Evolutionary conservation across 768 basidiomycete genomes (phyloP).

Genomic region (Clitopilus hobsonii): DNA sequence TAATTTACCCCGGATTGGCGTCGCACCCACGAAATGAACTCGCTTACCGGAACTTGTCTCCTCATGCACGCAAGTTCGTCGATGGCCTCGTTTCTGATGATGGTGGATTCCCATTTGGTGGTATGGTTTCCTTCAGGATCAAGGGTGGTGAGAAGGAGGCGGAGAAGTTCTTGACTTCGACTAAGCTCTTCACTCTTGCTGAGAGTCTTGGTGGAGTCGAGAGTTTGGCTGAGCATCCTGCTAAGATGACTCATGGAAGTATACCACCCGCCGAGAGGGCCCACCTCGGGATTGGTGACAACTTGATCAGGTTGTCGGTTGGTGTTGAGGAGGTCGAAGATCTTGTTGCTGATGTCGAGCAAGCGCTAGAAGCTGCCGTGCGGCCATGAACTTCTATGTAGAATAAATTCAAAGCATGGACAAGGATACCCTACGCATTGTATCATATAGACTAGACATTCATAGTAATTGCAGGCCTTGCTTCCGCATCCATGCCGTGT

Average conservation of each 20-base stretch:
- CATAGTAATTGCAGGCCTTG: not conserved
- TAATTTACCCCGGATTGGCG: slow-evolving; percentile 82
- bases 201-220: slow-evolving; percentile 93
- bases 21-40: slow-evolving; percentile 61
- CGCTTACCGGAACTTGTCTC: slow-evolving; percentile 58
- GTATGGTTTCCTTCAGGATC: slow-evolving; percentile 83
- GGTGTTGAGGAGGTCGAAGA: slow-evolving; percentile 90
- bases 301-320: slow-evolving; percentile 75
- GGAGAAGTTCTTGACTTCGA: slow-evolving; percentile 60
- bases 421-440: not conserved
- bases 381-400: not conserved
- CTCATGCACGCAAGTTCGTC: slow-evolving; percentile 67
- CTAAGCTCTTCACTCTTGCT: slow-evolving; percentile 73
- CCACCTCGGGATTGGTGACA: slow-evolving; percentile 70
- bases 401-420: not conserved
- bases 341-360: slow-evolving; percentile 64
- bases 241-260: slow-evolving; percentile 83
- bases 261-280: slow-evolving; percentile 67
- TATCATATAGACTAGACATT: not conserved
- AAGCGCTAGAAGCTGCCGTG: slow-evolving; percentile 50
- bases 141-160: slow-evolving; percentile 54
- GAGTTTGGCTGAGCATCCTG: slow-evolving; percentile 83
- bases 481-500: too few relatives aligned
- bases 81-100: slow-evolving; percentile 23
- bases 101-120: slow-evolving; percentile 81